Percentiles rank a stretch among this genome's conserved stretches.
These are phyloP conservation scores for Talinum fruticosum DNA, from an alignment of 148 eudicot genomes.

Conservation along the genomic window DNA sequence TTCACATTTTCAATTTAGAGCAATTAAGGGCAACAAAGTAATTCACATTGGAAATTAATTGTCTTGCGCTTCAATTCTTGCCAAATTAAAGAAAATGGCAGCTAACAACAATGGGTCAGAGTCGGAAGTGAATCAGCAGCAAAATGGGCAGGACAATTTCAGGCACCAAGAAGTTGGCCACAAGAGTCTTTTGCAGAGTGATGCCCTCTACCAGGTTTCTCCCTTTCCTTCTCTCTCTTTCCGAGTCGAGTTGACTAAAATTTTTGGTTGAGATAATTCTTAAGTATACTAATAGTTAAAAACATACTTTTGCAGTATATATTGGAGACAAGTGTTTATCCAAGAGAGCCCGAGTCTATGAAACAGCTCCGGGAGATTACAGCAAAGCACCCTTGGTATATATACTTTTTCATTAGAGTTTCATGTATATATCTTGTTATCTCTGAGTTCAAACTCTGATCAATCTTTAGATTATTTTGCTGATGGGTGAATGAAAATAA, in stretches of 20 bases:
- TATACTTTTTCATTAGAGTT: neutral
- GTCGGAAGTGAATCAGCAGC: neutral
- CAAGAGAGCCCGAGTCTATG: constrained; percentile 26
- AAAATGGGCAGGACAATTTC: constrained; percentile 12
- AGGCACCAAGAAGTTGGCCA: constrained; percentile 32
- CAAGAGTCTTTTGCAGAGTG: constrained; percentile 35
- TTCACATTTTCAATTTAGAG: neutral
- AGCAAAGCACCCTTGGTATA: constrained; percentile 27
- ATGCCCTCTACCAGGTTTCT: constrained; percentile 27
- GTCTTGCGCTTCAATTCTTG: no score
- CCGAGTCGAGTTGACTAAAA: no score
- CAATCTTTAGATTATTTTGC: neutral
- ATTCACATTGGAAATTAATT: no score
- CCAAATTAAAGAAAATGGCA: constrained; percentile 2
- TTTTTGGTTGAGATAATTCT: no score
- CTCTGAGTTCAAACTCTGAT: no score
- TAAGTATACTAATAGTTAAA: no score
- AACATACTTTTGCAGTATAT: constrained; percentile 30
- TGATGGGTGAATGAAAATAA: neutral
- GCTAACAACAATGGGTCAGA: constrained; percentile 16
- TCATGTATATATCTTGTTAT: no score
- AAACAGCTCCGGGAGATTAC: constrained; percentile 28
- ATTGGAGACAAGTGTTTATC: constrained; percentile 32
- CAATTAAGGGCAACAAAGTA: no score
- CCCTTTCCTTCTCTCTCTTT: neutral